phyloP scores from a whole-genome alignment of 352 stramenopile genomes.

The Pythium plurisporium region DNA sequence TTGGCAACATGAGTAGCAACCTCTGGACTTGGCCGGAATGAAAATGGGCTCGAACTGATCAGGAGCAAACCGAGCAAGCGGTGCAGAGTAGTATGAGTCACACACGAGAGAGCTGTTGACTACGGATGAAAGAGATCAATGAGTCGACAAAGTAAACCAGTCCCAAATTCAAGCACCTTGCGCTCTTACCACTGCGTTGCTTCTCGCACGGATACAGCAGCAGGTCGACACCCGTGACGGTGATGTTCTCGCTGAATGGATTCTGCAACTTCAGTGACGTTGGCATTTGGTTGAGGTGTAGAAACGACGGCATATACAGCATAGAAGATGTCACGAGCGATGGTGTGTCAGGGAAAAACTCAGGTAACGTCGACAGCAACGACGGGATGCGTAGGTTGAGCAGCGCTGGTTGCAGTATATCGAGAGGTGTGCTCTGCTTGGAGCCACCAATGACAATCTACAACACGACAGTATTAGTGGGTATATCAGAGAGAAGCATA shows the following conservation, averaged over 20 bases:
- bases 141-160: too few relatives aligned
- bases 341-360: constrained; percentile 63
- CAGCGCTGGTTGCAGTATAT: constrained; percentile 65
- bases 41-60: constrained; percentile 55
- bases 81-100: constrained; percentile 59
- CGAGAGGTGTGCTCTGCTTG: constrained; percentile 41
- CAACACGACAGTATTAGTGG: too few relatives aligned
- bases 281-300: constrained; percentile 63
- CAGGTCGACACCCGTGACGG: constrained; percentile 56
- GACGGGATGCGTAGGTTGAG: constrained; percentile 48
- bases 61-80: constrained; percentile 69
- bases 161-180: too few relatives aligned
- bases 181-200: constrained; percentile 52
- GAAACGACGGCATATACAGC: constrained; percentile 68
- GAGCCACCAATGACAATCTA: constrained; percentile 71
- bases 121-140: neutral
- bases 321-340: constrained; percentile 72
- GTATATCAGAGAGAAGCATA: too few relatives aligned
- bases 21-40: constrained; percentile 57
- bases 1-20: constrained; percentile 81
- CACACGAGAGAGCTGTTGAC: constrained; percentile 47
- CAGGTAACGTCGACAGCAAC: constrained; percentile 44
- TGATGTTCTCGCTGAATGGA: constrained; percentile 78
- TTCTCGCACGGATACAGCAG: constrained; percentile 73
- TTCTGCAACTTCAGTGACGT: constrained; percentile 75